Evolutionary conservation across 78 protist genomes (phyloP).

Genomic region (Anaeramoeba flamelloides): DNA sequence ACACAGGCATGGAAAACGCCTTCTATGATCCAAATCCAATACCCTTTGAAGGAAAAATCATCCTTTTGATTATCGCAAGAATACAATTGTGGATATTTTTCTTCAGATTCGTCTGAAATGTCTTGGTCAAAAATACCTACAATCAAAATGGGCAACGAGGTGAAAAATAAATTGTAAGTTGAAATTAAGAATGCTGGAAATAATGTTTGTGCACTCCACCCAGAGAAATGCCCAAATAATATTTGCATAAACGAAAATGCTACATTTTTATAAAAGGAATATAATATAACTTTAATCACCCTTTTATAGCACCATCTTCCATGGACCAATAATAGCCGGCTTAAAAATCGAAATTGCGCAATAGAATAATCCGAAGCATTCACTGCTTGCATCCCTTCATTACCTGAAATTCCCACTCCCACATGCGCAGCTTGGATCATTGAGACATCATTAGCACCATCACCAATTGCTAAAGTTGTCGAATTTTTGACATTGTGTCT

Average conservation of each 20-base stretch:
- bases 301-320: slow-evolving; percentile 53
- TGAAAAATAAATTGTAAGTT: slow-evolving; percentile 36
- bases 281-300: slow-evolving; percentile 30
- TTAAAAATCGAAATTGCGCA: slow-evolving; percentile 47
- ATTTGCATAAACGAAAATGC: slow-evolving; percentile 29
- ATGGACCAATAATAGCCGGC: slow-evolving; percentile 44
- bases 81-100: too few species aligned
- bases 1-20: too few species aligned
- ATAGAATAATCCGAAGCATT: slow-evolving; percentile 63
- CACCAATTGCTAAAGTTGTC: slow-evolving; percentile 59
- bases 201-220: slow-evolving; percentile 32
- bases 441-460: slow-evolving; percentile 73
- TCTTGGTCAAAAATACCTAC: slow-evolving; percentile 5
- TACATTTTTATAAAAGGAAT: slow-evolving; percentile 55
- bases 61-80: too few species aligned
- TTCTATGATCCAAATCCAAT: too few species aligned
- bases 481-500: background rate
- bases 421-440: slow-evolving; percentile 69
- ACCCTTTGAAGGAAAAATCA: too few species aligned
- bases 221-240: slow-evolving; percentile 24
- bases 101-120: too few species aligned
- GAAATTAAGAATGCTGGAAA: slow-evolving; percentile 36
- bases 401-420: slow-evolving; percentile 85
- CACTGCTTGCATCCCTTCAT: slow-evolving; percentile 73
- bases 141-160: slow-evolving; percentile 39